Percentiles rank a stretch among this genome's conserved stretches.
Conservation (phyloP, 495 filamentous ascomycete species). For the Staphylotrichum tortipilum region DNA sequence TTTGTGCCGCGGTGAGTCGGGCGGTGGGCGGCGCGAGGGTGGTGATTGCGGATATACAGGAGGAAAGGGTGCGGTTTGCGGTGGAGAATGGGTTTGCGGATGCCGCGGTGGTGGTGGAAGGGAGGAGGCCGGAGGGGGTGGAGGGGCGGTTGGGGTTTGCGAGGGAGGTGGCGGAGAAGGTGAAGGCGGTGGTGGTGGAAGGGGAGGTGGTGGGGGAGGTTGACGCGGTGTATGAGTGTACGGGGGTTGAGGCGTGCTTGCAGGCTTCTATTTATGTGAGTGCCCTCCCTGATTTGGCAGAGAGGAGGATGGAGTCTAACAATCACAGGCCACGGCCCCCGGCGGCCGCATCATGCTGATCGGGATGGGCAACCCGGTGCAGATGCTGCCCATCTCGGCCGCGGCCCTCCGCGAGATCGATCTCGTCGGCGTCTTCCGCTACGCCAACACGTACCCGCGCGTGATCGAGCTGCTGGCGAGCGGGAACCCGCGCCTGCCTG, state of each 20-base stretch:
- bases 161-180: constrained; percentile 47
- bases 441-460: constrained; percentile 72
- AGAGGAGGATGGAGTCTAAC: no score
- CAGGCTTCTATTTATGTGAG: constrained; percentile 79
- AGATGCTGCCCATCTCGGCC: constrained; percentile 77
- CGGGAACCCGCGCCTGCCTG: constrained; percentile 43
- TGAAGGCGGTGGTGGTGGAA: constrained; percentile 32
- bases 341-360: constrained; percentile 80
- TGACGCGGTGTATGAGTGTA: constrained; percentile 84
- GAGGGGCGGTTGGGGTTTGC: constrained; percentile 54
- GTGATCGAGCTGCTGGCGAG: constrained; percentile 66
- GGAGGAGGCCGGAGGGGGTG: constrained; percentile 45
- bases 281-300: neutral
- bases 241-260: constrained; percentile 76
- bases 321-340: constrained; percentile 50
- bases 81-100: constrained; percentile 60
- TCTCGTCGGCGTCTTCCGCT: constrained; percentile 83
- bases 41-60: constrained; percentile 73
- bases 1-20: constrained; percentile 61
- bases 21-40: constrained; percentile 33
- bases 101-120: constrained; percentile 50
- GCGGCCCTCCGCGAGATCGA: constrained; percentile 89
- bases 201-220: constrained; percentile 48
- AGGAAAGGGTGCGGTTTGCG: constrained; percentile 62
- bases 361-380: constrained; percentile 88